phyloP scores from a whole-genome alignment of 78 protist species.

The Mantamonas sphyraenae region DNA sequence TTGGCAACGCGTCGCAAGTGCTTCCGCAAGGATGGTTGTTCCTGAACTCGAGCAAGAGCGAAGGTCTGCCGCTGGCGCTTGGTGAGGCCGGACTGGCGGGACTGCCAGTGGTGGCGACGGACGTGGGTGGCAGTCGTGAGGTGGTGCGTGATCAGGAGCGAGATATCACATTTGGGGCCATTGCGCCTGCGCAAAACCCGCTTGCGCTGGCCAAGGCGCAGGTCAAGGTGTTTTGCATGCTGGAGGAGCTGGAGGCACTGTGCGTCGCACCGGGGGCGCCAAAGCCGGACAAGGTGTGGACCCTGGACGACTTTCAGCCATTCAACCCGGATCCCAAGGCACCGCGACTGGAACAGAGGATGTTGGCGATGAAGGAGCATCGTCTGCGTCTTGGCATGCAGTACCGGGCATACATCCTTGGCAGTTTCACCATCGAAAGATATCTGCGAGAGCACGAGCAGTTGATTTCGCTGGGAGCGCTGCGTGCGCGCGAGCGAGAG shows the following conservation, averaged over 20 bases:
- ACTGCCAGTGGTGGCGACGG: constrained; percentile 30
- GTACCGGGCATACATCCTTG: constrained; percentile 3
- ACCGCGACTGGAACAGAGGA: constrained; percentile 2
- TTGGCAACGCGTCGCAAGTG: constrained; percentile 14
- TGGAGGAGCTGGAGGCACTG: constrained; percentile 13
- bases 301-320: constrained; percentile 2
- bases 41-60: constrained; percentile 17
- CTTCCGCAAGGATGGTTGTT: constrained; percentile 20
- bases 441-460: constrained; percentile 32
- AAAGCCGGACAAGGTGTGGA: background rate
- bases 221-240: constrained; percentile 12
- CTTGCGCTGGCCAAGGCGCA: constrained; percentile 1
- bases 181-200: constrained; percentile 16
- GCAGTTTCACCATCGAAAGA: constrained; percentile 2
- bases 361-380: constrained; percentile 3
- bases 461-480: constrained; percentile 12
- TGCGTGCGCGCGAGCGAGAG: too few relatives aligned
- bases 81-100: constrained; percentile 31
- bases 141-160: background rate
- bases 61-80: constrained; percentile 33
- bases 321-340: background rate
- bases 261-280: background rate
- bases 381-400: constrained; percentile 20
- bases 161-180: constrained; percentile 14
- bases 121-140: constrained; percentile 27